Percentiles rank a stretch among this genome's conserved stretches.
These are phyloP conservation scores for Colletotrichum sp. DNA, from an alignment of 2,329 filamentous ascomycete species.

Conservation along the genomic window DNA sequence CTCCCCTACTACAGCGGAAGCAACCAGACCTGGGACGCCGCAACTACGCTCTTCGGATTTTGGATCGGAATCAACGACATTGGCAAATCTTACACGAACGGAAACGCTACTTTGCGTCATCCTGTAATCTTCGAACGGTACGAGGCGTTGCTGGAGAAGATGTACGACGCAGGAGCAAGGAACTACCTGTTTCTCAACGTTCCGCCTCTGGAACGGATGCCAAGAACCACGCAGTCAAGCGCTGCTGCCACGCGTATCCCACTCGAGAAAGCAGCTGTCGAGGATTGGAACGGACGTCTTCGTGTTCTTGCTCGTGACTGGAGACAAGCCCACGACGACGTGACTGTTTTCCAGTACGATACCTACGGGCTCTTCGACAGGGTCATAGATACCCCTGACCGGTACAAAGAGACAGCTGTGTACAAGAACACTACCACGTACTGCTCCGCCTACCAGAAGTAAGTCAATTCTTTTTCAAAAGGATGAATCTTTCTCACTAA, in stretches of 20 bases:
- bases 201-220: slow-evolving; percentile 44
- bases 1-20: slow-evolving; percentile 14
- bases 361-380: background rate
- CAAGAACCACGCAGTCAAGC: background rate
- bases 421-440: background rate
- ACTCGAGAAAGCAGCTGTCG: background rate
- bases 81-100: slow-evolving; percentile 36
- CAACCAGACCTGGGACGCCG: slow-evolving; percentile 38
- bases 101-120: background rate
- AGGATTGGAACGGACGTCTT: background rate
- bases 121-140: background rate
- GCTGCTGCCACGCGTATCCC: background rate
- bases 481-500: background rate
- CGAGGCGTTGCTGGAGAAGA: slow-evolving; percentile 29
- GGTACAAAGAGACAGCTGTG: background rate
- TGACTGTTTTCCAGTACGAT: background rate
- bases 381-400: background rate
- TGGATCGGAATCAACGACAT: slow-evolving; percentile 66
- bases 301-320: background rate
- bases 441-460: background rate
- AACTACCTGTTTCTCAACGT: slow-evolving; percentile 58
- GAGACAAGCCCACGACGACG: background rate
- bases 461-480: background rate
- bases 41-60: slow-evolving; percentile 48
- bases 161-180: slow-evolving; percentile 55